These are phyloP conservation scores for Bothriochloa decipiens DNA, from an alignment of 176 grass and related monocot genomes.

Conservation along the genomic window DNA sequence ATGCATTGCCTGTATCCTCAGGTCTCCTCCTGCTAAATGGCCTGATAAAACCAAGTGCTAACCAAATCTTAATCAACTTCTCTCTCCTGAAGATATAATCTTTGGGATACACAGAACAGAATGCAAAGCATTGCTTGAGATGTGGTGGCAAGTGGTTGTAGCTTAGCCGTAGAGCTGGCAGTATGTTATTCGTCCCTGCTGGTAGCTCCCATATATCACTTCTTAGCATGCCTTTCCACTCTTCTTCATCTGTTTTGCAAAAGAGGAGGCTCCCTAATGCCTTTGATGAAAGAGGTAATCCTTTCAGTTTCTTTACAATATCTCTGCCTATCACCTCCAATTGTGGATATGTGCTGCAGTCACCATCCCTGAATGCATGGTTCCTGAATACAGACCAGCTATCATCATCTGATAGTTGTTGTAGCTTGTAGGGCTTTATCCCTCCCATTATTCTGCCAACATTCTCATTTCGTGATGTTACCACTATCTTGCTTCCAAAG, in stretches of 20 bases:
- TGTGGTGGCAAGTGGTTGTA: slow-evolving; percentile 70
- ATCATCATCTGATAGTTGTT: slow-evolving; percentile 62
- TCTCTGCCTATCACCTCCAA: slow-evolving; percentile 60
- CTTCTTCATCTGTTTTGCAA: slow-evolving; percentile 54
- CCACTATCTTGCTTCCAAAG: slow-evolving; percentile 73
- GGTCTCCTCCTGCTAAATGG: slow-evolving; percentile 48
- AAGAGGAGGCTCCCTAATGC: slow-evolving; percentile 72
- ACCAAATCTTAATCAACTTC: slow-evolving; percentile 65
- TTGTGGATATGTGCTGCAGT: slow-evolving; percentile 46
- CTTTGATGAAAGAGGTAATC: slow-evolving; percentile 69
- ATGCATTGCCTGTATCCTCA: slow-evolving; percentile 58
- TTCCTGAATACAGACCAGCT: slow-evolving; percentile 67
- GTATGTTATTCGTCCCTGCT: slow-evolving; percentile 50
- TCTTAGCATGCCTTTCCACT: slow-evolving; percentile 68
- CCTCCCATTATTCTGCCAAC: slow-evolving; percentile 68
- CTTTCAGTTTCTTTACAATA: slow-evolving; percentile 71
- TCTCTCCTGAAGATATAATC: slow-evolving; percentile 67
- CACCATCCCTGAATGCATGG: slow-evolving; percentile 57
- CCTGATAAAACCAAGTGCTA: slow-evolving; percentile 62
- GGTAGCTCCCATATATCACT: slow-evolving; percentile 69
- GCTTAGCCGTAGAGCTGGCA: slow-evolving; percentile 72
- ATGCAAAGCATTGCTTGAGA: slow-evolving; percentile 82
- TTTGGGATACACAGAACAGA: slow-evolving; percentile 78
- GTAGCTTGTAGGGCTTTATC: slow-evolving; percentile 52
- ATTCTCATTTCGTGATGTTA: slow-evolving; percentile 66